Base-by-base conservation (phyloP, 2,329 filamentous ascomycete genomes). In the Ascochyta koolunga region DNA sequence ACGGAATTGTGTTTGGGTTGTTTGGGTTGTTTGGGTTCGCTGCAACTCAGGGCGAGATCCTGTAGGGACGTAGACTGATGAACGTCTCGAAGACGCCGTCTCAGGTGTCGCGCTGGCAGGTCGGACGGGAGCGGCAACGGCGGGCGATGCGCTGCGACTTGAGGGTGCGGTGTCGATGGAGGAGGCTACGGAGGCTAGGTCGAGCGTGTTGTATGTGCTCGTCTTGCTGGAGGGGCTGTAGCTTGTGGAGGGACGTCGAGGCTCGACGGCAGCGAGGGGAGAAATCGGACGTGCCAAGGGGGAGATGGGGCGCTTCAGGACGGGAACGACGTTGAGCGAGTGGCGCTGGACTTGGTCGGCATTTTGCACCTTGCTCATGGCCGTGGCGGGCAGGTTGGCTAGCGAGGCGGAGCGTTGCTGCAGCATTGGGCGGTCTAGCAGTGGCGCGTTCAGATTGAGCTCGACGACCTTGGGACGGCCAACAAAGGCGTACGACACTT, bases 391-490 rank as follows among this genome's bases (percentile, higher is more conserved):
- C 35, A 73, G 48, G 37, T 71, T 68, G 25, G 68, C 69, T 13
- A 76, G 62, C 7, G 73, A 74, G 15, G 69, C 68, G 21, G 71
- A 68, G 36, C 72, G 69, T 50, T 66, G 65, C 38, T 70, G 54
- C 21, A 59, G 43, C 18, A 53, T 38, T 46, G 65, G 62, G 18
- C 58, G 54, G 21, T 66, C 59, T 29, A 52, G 48, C 45, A 67
- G 44, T 43, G 66, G 60, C 47, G 64, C 65, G 41, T 40, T 41
- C 49, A 54, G 45, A 32, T 71, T 66, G 31, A 76, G 62, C 36
- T 76, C 61, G 39, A 76, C 72, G 6, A 76, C 66, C 62, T 73
- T 76, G 39, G 73, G 71, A 7, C 73, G 71, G 16, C 73, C 73
- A 19, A 66, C 72, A 27, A 72, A 72, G 32, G 71, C 68, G 42